Percentiles rank a stretch among this genome's conserved stretches.
Evolutionary conservation across 768 basidiomycete genomes (phyloP).

Genomic region (Candolleomyces eurysporus): DNA sequence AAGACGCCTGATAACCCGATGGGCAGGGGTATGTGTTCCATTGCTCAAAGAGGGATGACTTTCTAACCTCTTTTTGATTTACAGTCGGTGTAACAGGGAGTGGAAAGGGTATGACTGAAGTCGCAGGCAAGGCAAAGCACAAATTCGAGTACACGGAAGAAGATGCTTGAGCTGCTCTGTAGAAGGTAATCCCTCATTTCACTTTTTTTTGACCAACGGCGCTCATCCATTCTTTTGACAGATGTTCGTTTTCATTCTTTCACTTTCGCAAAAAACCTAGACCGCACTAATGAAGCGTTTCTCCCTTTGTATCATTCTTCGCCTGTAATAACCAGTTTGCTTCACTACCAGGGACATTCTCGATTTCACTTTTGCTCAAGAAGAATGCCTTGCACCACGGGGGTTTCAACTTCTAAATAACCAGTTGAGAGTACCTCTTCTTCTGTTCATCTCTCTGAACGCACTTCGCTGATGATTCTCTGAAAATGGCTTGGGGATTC

Average conservation of each 20-base stretch:
- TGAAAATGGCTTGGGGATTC: neutral
- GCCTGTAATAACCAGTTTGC: conserved; percentile 1
- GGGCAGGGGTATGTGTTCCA: conserved; percentile 63
- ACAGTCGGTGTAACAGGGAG: conserved; percentile 89
- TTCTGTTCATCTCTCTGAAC: neutral
- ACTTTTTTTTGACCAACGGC: neutral
- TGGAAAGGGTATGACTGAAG: conserved; percentile 86
- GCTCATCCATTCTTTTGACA: neutral
- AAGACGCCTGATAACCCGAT: conserved; percentile 92
- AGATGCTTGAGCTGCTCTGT: conserved; percentile 28
- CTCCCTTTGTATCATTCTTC: neutral
- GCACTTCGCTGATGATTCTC: neutral
- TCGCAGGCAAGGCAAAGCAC: conserved; percentile 66
- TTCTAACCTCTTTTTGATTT: conserved; percentile 16
- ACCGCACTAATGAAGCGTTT: neutral
- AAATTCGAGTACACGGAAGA: conserved; percentile 63
- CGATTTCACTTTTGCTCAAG: neutral
- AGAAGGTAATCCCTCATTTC: neutral
- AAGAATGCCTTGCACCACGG: neutral
- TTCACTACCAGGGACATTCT: neutral
- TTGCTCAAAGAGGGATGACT: conserved; percentile 8
- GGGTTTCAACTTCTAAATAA: neutral
- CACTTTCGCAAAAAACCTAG: neutral
- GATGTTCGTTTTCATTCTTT: neutral
- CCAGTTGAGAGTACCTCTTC: neutral